Evolutionary conservation across 2,329 filamentous ascomycete species (phyloP), one percentile per base, ranked within the genome.

Genomic region (Exophiala aquamarina): DNA sequence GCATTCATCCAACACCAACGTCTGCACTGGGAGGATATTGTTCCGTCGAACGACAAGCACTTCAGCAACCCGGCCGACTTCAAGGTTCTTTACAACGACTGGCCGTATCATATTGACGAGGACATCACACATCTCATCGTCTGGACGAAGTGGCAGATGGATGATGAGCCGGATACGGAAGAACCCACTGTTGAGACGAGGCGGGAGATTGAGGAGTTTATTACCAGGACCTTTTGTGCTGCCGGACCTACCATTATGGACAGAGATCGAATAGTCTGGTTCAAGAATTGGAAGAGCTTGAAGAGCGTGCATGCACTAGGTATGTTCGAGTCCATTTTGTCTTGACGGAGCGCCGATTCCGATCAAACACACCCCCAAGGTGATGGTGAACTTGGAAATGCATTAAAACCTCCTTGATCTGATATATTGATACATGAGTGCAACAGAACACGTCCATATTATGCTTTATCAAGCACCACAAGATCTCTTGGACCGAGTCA

Each of bases 371-470:
- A n/a, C n/a, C n/a, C n/a, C n/a, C n/a, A n/a, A n/a, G n/a, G n/a
- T n/a, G n/a, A n/a, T n/a, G n/a, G n/a, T n/a, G n/a, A n/a, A n/a
- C n/a, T n/a, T n/a, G n/a, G n/a, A n/a, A n/a, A n/a, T n/a, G n/a
- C n/a, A n/a, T n/a, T n/a, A 35, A 11, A 26, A 20, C 15, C 8
- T 38, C 32, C 14, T 2, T 15, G 14, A 28, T 4, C 18, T 9
- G 1, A 14, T 17, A 11, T 5, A 21, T 14, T 29, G n/a, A n/a
- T n/a, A n/a, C n/a, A n/a, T n/a, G n/a, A n/a, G n/a, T n/a, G n/a
- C n/a, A n/a, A 42, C 29, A 50, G 91, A 96, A 73, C 92, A 97
- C 66, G 93, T 97, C 63, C 92, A 97, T 67, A 85, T 96, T 62
- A 90, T 96, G 89, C 73, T 96, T 44, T 87, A 84, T 65, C 76